Evolutionary conservation across 2,329 filamentous ascomycete species (phyloP).

Genomic region (Raffaelea arxii): DNA sequence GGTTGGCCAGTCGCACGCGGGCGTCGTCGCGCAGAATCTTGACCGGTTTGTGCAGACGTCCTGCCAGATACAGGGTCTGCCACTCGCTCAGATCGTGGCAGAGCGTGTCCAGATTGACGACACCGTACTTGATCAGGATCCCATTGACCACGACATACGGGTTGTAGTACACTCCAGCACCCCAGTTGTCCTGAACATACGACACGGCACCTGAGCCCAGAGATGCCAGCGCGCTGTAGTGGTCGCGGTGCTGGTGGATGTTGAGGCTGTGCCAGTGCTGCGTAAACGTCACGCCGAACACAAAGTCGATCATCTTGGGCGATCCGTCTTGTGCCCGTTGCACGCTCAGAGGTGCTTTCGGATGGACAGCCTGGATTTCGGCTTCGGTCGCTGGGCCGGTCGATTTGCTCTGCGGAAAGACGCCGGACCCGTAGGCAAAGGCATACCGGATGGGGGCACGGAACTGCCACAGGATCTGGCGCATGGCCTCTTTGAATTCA

Average conservation of each 20-base stretch:
- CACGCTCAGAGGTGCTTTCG: constrained; percentile 71
- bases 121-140: constrained; percentile 94
- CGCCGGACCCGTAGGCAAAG: constrained; percentile 94
- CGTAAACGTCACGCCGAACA: constrained; percentile 87
- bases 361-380: constrained; percentile 59
- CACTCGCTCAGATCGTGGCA: constrained; percentile 79
- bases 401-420: constrained; percentile 69
- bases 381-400: constrained; percentile 44
- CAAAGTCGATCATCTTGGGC: constrained; percentile 97
- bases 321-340: constrained; percentile 76
- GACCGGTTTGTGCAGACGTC: constrained; percentile 90
- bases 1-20: constrained; percentile 84
- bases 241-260: constrained; percentile 74
- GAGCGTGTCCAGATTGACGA: constrained; percentile 86
- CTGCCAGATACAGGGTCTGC: constrained; percentile 94
- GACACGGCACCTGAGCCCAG: constrained; percentile 80
- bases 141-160: constrained; percentile 92
- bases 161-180: constrained; percentile 96
- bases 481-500: constrained; percentile 85
- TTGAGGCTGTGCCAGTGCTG: constrained; percentile 98
- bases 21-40: constrained; percentile 96
- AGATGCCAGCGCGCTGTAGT: constrained; percentile 80
- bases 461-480: constrained; percentile 84
- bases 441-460: constrained; percentile 89
- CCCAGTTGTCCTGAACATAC: constrained; percentile 75